These are phyloP conservation scores for Lodderomyces elongisporus DNA, from an alignment of 1,139 yeast species.

Conservation along the genomic window DNA sequence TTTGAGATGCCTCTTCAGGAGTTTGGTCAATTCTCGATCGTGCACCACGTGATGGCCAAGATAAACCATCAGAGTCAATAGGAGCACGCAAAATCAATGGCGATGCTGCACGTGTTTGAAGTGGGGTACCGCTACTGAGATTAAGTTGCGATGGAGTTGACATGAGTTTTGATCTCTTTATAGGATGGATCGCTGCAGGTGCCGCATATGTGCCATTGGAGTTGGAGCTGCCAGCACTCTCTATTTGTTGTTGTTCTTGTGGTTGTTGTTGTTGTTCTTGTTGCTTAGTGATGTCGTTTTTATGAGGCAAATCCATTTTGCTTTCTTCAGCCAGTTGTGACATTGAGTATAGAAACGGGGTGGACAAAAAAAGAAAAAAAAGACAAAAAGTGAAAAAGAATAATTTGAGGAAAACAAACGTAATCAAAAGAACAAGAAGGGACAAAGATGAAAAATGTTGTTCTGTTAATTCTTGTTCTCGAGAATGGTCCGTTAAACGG, in stretches of 20 bases:
- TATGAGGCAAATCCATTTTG: background rate
- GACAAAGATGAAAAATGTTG: too few relatives aligned
- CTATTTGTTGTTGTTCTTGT: background rate
- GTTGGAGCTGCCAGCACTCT: too few relatives aligned
- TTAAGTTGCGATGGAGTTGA: slow-evolving; percentile 6
- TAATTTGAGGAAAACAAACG: too few relatives aligned
- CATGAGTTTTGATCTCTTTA: slow-evolving; percentile 21
- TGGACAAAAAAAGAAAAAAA: slow-evolving; percentile 4
- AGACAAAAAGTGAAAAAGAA: slow-evolving; percentile 2
- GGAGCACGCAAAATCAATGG: slow-evolving; percentile 84
- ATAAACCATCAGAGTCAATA: slow-evolving; percentile 82
- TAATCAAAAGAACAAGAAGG: too few relatives aligned
- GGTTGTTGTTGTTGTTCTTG: background rate
- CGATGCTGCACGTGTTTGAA: slow-evolving; percentile 73
- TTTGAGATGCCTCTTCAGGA: slow-evolving; percentile 51
- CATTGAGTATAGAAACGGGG: too few relatives aligned
- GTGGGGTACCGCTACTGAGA: slow-evolving; percentile 29
- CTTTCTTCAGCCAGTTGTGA: too few relatives aligned
- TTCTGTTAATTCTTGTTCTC: too few relatives aligned
- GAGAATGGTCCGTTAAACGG: too few relatives aligned
- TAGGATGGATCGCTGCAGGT: slow-evolving; percentile 23
- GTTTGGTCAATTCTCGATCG: slow-evolving; percentile 65
- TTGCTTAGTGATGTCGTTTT: background rate
- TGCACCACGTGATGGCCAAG: slow-evolving; percentile 95
- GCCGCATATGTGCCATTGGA: slow-evolving; percentile 4